Percentiles rank a stretch among this genome's conserved stretches.
Conservation (phyloP, 2,329 filamentous ascomycete species). For the Pseudogymnoascus sp. region DNA sequence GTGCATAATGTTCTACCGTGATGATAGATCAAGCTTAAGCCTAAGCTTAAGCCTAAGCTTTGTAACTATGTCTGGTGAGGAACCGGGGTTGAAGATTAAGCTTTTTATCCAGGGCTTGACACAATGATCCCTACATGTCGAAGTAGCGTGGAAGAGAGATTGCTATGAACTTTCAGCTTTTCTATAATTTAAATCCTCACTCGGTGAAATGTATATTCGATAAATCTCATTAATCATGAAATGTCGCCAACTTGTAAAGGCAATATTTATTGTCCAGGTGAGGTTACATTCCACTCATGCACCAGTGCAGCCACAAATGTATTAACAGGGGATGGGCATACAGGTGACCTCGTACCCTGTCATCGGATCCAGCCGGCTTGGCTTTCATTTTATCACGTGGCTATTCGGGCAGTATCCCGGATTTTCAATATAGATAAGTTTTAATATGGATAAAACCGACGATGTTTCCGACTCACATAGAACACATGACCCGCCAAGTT, state of each 20-base stretch:
- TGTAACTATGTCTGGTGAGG: neutral
- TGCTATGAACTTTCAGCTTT: neutral
- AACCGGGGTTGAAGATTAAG: neutral
- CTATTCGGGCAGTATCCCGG: neutral
- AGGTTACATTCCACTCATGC: neutral
- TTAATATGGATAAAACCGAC: conserved; percentile 7
- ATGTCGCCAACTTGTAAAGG: neutral
- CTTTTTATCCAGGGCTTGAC: neutral
- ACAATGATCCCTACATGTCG: neutral
- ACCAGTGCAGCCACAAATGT: neutral
- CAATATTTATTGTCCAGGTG: neutral
- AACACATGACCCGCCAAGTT: neutral
- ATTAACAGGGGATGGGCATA: neutral
- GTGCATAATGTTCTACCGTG: neutral
- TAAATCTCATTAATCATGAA: neutral
- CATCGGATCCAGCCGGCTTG: neutral
- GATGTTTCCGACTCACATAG: neutral
- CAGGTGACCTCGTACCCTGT: neutral
- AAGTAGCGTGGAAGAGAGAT: neutral
- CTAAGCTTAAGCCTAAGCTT: neutral
- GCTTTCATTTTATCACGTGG: neutral
- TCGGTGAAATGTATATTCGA: neutral
- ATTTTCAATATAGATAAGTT: neutral
- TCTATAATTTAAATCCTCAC: neutral
- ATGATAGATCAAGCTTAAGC: neutral